These are phyloP conservation scores for Kwoniella botswanensis DNA, from an alignment of 768 basidiomycete species.

Conservation along the genomic window DNA sequence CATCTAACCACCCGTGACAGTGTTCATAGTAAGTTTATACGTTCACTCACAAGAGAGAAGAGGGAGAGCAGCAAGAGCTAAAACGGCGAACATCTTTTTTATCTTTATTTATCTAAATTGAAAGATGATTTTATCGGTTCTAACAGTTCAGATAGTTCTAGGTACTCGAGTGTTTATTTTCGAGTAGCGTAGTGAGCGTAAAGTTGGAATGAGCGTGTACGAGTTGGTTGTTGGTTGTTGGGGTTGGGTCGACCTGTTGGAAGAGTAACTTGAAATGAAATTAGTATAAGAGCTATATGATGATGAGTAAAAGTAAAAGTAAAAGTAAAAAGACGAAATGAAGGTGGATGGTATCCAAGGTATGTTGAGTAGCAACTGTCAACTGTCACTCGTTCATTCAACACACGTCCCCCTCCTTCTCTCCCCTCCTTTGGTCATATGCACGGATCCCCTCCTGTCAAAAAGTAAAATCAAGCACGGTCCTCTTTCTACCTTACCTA, in stretches of 20 bases:
- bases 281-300: constrained; percentile 10
- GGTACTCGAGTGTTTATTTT: neutral
- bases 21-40: neutral
- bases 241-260: constrained; percentile 1
- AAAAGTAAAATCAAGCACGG: constrained; percentile 28
- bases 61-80: constrained; percentile 62
- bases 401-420: neutral
- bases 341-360: constrained; percentile 23
- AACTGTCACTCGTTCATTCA: neutral
- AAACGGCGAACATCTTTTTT: constrained; percentile 39
- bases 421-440: neutral
- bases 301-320: constrained; percentile 28
- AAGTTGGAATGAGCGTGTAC: constrained; percentile 58
- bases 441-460: constrained; percentile 7
- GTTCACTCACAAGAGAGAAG: constrained; percentile 62
- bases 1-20: neutral
- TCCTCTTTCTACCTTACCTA: constrained; percentile 3
- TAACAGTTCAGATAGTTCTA: neutral
- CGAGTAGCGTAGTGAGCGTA: constrained; percentile 53
- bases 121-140: neutral
- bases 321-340: constrained; percentile 20
- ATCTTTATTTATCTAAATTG: neutral
- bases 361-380: neutral
- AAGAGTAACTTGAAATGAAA: neutral
- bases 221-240: constrained; percentile 32